Evolutionary conservation across 805 yeast genomes (phyloP).

Genomic region (Helenozyma rhizophorensis): DNA sequence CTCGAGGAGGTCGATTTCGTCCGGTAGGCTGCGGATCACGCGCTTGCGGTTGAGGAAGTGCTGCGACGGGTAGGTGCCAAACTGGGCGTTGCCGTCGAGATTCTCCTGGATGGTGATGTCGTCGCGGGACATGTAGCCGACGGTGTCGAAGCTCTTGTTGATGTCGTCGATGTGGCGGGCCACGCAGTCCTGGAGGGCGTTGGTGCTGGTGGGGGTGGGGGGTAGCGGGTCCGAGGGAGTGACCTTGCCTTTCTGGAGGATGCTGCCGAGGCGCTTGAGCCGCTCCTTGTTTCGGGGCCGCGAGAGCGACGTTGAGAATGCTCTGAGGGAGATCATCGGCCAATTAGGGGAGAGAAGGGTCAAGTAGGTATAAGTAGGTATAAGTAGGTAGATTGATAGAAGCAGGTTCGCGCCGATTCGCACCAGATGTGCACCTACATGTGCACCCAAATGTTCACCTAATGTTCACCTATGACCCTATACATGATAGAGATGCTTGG

Average conservation of each 20-base stretch:
- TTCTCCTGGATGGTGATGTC: conserved; percentile 32
- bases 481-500: no score
- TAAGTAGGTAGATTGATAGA: no score
- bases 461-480: no score
- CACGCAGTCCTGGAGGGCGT: conserved; percentile 7
- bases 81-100: conserved; percentile 33
- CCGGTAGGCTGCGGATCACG: conserved; percentile 29
- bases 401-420: no score
- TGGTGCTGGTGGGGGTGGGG: not conserved
- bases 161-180: conserved; percentile 11
- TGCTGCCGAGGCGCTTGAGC: conserved; percentile 28
- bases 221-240: conserved; percentile 6
- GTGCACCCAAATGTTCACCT: no score
- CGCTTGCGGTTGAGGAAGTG: conserved; percentile 32
- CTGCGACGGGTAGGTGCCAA: conserved; percentile 29
- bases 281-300: conserved; percentile 15
- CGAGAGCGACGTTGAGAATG: not conserved
- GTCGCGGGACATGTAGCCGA: conserved; percentile 35
- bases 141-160: conserved; percentile 22
- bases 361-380: no score
- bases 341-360: no score
- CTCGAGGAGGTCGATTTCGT: conserved; percentile 30
- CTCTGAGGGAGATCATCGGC: no score
- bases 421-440: no score
- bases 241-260: conserved; percentile 30